A percentile compares a stretch with the other conserved stretches of the same genome.
Evolutionary conservation across 176 grass and related monocot genomes (phyloP).

Genomic region (Bolboschoenus planiculmis): DNA sequence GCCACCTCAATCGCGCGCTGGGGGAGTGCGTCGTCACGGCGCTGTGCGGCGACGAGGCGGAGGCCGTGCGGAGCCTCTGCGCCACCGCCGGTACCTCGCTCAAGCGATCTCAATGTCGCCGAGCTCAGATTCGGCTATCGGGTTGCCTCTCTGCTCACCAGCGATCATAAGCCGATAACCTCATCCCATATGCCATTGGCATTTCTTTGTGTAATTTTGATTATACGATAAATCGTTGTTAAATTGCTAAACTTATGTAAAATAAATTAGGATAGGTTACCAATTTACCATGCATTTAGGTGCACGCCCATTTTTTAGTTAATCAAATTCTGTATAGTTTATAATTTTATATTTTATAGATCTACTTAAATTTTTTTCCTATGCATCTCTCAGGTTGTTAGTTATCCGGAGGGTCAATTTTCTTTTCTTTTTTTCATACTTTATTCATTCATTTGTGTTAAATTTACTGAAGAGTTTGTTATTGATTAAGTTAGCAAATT

Average conservation of each 20-base stretch:
- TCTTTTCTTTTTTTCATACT: too few species aligned
- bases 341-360: not conserved
- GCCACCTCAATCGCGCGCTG: slow-evolving; percentile 69
- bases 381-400: too few species aligned
- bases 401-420: too few species aligned
- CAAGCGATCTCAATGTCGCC: slow-evolving; percentile 71
- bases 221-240: not conserved
- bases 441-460: too few species aligned
- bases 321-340: not conserved
- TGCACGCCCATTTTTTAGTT: not conserved
- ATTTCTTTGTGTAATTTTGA: not conserved
- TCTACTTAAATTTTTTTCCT: too few species aligned
- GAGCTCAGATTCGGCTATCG: slow-evolving; percentile 54
- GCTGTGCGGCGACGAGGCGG: slow-evolving; percentile 53
- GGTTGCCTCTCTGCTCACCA: slow-evolving; percentile 75
- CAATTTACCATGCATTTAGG: not conserved
- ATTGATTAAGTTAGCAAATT: too few species aligned
- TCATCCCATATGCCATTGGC: too few species aligned
- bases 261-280: not conserved
- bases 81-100: slow-evolving; percentile 54
- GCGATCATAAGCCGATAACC: slow-evolving; percentile 11
- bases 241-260: not conserved
- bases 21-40: slow-evolving; percentile 61
- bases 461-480: too few species aligned
- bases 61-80: slow-evolving; percentile 60